phyloP scores from a whole-genome alignment of 495 filamentous ascomycete species.

The Neurospora sp. region DNA sequence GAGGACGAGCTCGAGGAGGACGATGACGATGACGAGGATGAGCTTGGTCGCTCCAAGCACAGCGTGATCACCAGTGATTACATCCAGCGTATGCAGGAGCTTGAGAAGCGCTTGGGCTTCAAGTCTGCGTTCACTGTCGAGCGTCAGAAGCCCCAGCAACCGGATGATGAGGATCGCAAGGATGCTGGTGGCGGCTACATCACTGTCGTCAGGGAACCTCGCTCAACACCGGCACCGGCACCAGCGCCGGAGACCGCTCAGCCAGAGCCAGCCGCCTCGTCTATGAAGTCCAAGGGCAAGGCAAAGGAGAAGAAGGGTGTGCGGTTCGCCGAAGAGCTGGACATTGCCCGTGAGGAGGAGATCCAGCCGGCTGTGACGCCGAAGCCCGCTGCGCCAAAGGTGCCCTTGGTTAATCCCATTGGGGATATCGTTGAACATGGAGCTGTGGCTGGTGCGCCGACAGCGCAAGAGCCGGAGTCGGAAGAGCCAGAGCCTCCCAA shows the following conservation, averaged over 20 bases:
- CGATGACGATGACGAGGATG: slow-evolving; percentile 49
- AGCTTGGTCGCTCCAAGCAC: slow-evolving; percentile 57
- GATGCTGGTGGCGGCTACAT: slow-evolving; percentile 10
- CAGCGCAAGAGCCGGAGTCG: slow-evolving; percentile 14
- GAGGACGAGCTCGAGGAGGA: slow-evolving; percentile 44
- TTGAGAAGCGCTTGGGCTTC: slow-evolving; percentile 62
- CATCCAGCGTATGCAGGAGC: slow-evolving; percentile 64
- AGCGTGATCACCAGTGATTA: slow-evolving; percentile 60
- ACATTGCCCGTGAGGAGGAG: slow-evolving; percentile 45
- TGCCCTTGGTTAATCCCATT: slow-evolving; percentile 30
- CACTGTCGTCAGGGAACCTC: background rate
- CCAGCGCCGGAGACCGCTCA: background rate
- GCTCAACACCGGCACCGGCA: background rate
- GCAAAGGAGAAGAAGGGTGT: slow-evolving; percentile 56
- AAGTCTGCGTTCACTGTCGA: slow-evolving; percentile 25
- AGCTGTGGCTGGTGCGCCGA: slow-evolving; percentile 27
- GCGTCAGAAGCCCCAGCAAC: slow-evolving; percentile 1
- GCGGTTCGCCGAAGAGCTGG: slow-evolving; percentile 61
- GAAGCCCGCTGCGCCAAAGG: slow-evolving; percentile 16
- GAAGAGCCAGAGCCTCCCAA: slow-evolving; percentile 18
- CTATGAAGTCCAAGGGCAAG: background rate
- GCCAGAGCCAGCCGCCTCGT: background rate
- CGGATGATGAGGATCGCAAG: slow-evolving; percentile 13
- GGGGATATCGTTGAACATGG: slow-evolving; percentile 41
- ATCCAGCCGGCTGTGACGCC: slow-evolving; percentile 14